Evolutionary conservation across 2,329 filamentous ascomycete species (phyloP).

Genomic region (Davidsoniella australis): DNA sequence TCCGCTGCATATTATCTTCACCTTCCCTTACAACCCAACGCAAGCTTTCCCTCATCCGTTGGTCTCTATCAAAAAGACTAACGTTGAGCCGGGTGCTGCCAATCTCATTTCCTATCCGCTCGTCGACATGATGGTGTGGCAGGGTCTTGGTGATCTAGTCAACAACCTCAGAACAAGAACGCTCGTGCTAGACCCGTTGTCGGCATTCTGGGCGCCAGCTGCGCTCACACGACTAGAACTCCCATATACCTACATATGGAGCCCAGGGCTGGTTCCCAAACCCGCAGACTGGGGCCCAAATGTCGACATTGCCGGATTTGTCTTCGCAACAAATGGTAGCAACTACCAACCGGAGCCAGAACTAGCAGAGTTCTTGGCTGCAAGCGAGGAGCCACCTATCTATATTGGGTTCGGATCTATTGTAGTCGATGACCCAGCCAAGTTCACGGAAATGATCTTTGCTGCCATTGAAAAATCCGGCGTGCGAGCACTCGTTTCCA

Average conservation of each 20-base stretch:
- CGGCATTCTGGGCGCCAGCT: constrained; percentile 60
- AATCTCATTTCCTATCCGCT: constrained; percentile 71
- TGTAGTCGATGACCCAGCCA: constrained; percentile 53
- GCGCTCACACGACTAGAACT: constrained; percentile 57
- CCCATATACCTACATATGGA: constrained; percentile 60
- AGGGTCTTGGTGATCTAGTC: constrained; percentile 65
- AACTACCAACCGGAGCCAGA: constrained; percentile 40
- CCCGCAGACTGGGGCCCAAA: constrained; percentile 51
- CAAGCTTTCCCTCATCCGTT: constrained; percentile 61
- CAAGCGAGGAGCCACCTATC: constrained; percentile 38
- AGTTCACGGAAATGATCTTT: constrained; percentile 55
- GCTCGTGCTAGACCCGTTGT: constrained; percentile 54
- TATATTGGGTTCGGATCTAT: constrained; percentile 68
- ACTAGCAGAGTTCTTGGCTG: constrained; percentile 36
- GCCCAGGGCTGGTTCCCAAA: constrained; percentile 47
- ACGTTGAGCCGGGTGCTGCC: constrained; percentile 54
- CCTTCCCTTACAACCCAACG: constrained; percentile 64
- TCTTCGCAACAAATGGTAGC: constrained; percentile 54
- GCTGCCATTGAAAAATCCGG: constrained; percentile 48
- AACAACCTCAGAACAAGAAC: constrained; percentile 57
- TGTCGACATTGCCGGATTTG: constrained; percentile 61
- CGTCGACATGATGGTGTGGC: constrained; percentile 81
- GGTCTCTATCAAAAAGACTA: constrained; percentile 55
- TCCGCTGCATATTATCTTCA: constrained; percentile 76
- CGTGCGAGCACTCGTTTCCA: constrained; percentile 54